Conservation (phyloP, 73 alveolate species). For the Stentor roeselii region DNA sequence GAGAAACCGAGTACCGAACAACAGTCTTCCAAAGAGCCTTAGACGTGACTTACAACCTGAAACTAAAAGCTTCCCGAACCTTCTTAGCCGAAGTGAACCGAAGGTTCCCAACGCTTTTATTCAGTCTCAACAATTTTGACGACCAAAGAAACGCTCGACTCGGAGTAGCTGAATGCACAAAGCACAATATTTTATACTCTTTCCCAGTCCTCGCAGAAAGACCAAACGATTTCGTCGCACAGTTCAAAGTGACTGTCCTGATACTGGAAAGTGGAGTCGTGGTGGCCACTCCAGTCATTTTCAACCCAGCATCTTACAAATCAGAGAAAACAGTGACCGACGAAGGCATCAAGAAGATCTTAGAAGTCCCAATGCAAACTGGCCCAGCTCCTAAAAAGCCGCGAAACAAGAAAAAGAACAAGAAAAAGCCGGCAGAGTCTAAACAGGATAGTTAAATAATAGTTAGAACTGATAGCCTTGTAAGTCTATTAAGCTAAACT, state of each 20-base stretch:
- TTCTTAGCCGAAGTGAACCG: constrained; percentile 87
- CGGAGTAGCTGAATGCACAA: constrained; percentile 88
- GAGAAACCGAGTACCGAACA: constrained; percentile 83
- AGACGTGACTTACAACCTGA: constrained; percentile 68
- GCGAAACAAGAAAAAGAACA: constrained; percentile 37
- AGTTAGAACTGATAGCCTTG: no score
- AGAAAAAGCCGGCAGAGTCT: constrained; percentile 36
- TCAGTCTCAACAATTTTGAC: constrained; percentile 87
- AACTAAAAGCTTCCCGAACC: constrained; percentile 57
- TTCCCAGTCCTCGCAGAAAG: constrained; percentile 85
- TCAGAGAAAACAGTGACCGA: constrained; percentile 63
- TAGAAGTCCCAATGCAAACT: background rate
- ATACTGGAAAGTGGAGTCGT: constrained; percentile 69
- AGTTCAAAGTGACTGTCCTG: constrained; percentile 84
- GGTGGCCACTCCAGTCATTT: constrained; percentile 59
- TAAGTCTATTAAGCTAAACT: constrained; percentile 1
- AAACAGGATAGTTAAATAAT: constrained; percentile 2
- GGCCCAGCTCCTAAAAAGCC: constrained; percentile 45
- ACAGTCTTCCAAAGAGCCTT: constrained; percentile 95
- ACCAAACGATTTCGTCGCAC: constrained; percentile 79
- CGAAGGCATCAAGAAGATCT: constrained; percentile 5
- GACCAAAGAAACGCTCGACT: constrained; percentile 82
- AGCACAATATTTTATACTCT: constrained; percentile 78
- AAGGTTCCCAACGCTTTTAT: constrained; percentile 92
- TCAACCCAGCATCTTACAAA: constrained; percentile 46